Conservation (phyloP, 169 alveolate species). For the Eimeria acervulina region DNA sequence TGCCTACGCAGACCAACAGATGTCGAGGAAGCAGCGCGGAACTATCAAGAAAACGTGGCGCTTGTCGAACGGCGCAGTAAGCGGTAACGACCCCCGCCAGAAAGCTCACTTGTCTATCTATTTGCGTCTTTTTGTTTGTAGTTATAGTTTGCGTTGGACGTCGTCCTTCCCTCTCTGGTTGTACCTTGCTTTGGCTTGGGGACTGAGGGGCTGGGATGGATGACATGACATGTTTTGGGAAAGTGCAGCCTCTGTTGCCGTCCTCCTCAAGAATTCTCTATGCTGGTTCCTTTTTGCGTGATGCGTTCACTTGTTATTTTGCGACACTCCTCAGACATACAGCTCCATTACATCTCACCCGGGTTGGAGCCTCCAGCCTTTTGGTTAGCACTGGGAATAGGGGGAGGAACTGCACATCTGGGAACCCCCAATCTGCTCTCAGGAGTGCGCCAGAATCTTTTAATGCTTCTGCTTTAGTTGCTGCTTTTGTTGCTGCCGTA, state of each 20-base stretch:
- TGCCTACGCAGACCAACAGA: slow-evolving; percentile 64
- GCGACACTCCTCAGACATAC: slow-evolving; percentile 6
- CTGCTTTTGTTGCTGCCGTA: slow-evolving; percentile 7
- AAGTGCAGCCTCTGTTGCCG: not conserved
- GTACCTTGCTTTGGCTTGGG: not conserved
- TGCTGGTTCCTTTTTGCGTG: not conserved
- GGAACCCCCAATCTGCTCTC: slow-evolving; percentile 49
- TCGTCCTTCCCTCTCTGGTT: not conserved
- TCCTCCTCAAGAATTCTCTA: no score
- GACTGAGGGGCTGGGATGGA: not conserved
- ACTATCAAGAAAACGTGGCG: slow-evolving; percentile 60
- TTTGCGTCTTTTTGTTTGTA: not conserved
- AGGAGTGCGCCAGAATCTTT: slow-evolving; percentile 34
- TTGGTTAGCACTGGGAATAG: slow-evolving; percentile 32
- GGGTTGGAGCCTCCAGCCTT: slow-evolving; percentile 69
- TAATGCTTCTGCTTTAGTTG: not conserved
- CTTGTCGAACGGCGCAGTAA: slow-evolving; percentile 64
- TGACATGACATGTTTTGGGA: not conserved
- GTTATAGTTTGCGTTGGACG: not conserved
- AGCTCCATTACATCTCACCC: slow-evolving; percentile 43
- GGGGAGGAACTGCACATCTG: slow-evolving; percentile 54
- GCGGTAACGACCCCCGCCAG: not conserved
- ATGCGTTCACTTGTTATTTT: not conserved
- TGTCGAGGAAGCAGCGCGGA: slow-evolving; percentile 45
- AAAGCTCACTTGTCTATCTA: not conserved